Base-by-base conservation (phyloP, 2,329 filamentous ascomycete genomes). In the Fusarium circinatum region DNA sequence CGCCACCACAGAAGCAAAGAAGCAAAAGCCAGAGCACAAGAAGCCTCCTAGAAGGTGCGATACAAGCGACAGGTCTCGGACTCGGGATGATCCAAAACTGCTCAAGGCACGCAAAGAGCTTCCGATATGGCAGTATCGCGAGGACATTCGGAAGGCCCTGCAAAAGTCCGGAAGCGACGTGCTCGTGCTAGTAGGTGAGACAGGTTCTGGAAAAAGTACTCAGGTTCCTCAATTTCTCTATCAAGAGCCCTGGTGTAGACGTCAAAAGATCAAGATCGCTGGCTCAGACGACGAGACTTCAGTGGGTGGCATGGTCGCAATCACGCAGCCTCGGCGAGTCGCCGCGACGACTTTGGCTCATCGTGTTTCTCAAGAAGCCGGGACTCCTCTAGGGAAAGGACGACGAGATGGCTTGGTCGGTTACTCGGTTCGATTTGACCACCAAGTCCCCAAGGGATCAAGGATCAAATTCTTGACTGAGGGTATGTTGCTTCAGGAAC, bases 201-300 rank as follows among this genome's bases (percentile, higher is more conserved):
- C 96, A 0, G 96, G 96, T 80, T 97, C 94, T 20, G 96, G 96
- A 80, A 99, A 99, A 84, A 97, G 94, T 85, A 99, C 96, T 0
- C 96, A 99, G 82, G 92, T 98, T 1, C 96, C 96, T 0, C 96
- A 98, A 79, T 98, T 98, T 71, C 85, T 99, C 13, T 89, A 92
- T 51, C 82, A 85, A 32, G 93, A 98, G 78, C 83, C 89, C 12
- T 98, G 95, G 95, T 98, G 95, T 81, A 86, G 85, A 61, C 88
- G 86, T 41, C 86, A 86, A 65, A 89, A 83, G 65, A 87, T 90
- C 51, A 88, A 84, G 56, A 75, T 91, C 28, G 65, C 73, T 10
- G 79, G 74, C n/a, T 78, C 74, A 15, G 66, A 75, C 22, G 77
- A 83, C 4, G 86, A 88, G 5, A 82, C 88, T 5, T 84, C 81